phyloP scores from a whole-genome alignment of 2,329 filamentous ascomycete genomes.

The Blastomyces silverae region DNA sequence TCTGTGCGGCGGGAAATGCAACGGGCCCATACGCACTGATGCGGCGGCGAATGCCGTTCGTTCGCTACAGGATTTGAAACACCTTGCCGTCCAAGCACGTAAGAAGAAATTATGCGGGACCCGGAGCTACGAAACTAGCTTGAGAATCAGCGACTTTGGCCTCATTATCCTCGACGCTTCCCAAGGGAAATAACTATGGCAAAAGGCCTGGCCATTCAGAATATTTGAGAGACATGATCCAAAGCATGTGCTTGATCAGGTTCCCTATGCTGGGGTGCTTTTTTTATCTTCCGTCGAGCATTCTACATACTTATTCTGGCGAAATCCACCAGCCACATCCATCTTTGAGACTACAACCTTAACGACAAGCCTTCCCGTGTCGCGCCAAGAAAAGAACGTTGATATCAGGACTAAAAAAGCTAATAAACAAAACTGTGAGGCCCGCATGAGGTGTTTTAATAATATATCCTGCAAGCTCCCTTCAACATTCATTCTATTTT shows the following conservation, averaged over 20 bases:
- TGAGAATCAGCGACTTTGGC: neutral
- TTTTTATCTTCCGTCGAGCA: neutral
- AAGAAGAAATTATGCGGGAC: neutral
- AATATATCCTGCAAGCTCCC: constrained; percentile 10
- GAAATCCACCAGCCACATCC: constrained; percentile 5
- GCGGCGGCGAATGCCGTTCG: constrained; percentile 3
- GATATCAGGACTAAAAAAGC: constrained; percentile 6
- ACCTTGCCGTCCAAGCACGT: constrained; percentile 9
- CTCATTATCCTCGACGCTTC: neutral
- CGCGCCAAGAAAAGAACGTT: constrained; percentile 2
- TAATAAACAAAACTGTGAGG: neutral
- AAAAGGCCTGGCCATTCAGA: constrained; percentile 1
- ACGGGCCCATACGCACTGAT: neutral
- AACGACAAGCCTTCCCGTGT: constrained; percentile 1
- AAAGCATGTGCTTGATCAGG: neutral
- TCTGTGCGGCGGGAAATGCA: neutral
- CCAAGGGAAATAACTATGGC: neutral
- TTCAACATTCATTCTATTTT: neutral
- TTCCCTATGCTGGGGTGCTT: neutral
- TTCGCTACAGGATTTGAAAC: constrained; percentile 10
- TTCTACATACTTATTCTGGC: neutral
- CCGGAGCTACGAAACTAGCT: neutral
- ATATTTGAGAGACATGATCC: neutral
- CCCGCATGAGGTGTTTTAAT: neutral
- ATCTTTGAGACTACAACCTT: neutral